Percentiles rank a stretch among this genome's conserved stretches.
phyloP scores from a whole-genome alignment of 495 filamentous ascomycete genomes.

The Hyaloscypha hepaticicola region DNA sequence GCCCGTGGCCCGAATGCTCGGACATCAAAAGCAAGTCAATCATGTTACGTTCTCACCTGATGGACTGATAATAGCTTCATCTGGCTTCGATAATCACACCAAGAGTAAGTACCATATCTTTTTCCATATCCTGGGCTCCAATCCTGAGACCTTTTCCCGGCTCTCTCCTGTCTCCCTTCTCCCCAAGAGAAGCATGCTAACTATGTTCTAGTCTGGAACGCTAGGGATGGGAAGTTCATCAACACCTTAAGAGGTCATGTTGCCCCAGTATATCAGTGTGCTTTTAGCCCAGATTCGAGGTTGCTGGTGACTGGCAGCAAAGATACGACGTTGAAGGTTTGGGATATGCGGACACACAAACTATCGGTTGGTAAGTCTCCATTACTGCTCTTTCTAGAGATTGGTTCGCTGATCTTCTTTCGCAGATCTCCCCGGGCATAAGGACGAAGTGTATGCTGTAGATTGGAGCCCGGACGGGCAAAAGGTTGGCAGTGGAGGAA shows the following conservation, averaged over 20 bases:
- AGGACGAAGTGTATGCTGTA: slow-evolving; percentile 91
- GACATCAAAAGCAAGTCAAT: slow-evolving; percentile 96
- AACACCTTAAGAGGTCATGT: slow-evolving; percentile 89
- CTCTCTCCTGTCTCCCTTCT: no score
- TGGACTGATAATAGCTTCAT: slow-evolving; percentile 79
- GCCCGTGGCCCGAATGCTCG: slow-evolving; percentile 80
- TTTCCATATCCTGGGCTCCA: no score
- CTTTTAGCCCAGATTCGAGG: slow-evolving; percentile 85
- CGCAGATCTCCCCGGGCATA: slow-evolving; percentile 83
- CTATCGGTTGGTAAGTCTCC: slow-evolving; percentile 50
- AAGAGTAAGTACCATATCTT: no score
- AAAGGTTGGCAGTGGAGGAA: slow-evolving; percentile 84
- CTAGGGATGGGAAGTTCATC: slow-evolving; percentile 73
- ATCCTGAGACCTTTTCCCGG: no score
- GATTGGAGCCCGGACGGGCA: slow-evolving; percentile 89
- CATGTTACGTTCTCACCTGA: slow-evolving; percentile 93
- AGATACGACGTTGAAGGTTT: slow-evolving; percentile 93
- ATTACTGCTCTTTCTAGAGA: neutral
- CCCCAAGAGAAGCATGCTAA: no score
- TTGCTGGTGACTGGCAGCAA: slow-evolving; percentile 82
- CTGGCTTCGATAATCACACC: slow-evolving; percentile 82
- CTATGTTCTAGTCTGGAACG: slow-evolving; percentile 89
- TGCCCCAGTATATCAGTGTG: slow-evolving; percentile 85
- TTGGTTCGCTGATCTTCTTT: slow-evolving; percentile 29
- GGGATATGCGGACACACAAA: slow-evolving; percentile 84